These are phyloP conservation scores for Petrea volubilis DNA, from an alignment of 257 asterid species.

Conservation along the genomic window DNA sequence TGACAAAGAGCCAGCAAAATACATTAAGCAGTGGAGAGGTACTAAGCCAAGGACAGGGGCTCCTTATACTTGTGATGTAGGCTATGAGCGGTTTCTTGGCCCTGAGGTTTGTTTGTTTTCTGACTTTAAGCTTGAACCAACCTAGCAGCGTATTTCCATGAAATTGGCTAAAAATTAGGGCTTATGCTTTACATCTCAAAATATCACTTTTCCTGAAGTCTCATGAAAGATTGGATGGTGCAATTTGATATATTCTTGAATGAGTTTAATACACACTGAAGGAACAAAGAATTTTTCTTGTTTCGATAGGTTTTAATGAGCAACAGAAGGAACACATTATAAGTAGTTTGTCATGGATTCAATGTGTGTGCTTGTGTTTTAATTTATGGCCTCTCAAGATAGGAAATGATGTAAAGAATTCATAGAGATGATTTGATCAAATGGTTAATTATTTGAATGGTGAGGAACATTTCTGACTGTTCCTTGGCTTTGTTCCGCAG, in stretches of 20 bases:
- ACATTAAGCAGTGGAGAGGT: constrained; percentile 92
- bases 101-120: constrained; percentile 75
- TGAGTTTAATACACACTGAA: constrained; percentile 7
- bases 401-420: background rate
- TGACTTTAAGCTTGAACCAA: constrained; percentile 26
- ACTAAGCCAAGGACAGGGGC: constrained; percentile 97
- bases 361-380: background rate
- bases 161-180: background rate
- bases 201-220: background rate
- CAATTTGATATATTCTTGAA: background rate
- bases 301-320: background rate
- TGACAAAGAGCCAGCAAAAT: constrained; percentile 89
- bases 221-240: background rate
- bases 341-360: background rate
- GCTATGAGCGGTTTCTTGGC: constrained; percentile 98
- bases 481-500: constrained; percentile 45
- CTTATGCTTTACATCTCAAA: background rate
- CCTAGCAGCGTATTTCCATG: background rate
- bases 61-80: constrained; percentile 87
- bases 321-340: background rate
- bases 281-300: constrained; percentile 1
- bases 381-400: background rate
- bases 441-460: constrained; percentile 5
- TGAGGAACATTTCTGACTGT: constrained; percentile 5
- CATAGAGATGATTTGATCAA: background rate